Evolutionary conservation across 164 flowering plant species (phyloP), one percentile per base, ranked within the genome.

Genomic region (Warburgia ugandensis): DNA sequence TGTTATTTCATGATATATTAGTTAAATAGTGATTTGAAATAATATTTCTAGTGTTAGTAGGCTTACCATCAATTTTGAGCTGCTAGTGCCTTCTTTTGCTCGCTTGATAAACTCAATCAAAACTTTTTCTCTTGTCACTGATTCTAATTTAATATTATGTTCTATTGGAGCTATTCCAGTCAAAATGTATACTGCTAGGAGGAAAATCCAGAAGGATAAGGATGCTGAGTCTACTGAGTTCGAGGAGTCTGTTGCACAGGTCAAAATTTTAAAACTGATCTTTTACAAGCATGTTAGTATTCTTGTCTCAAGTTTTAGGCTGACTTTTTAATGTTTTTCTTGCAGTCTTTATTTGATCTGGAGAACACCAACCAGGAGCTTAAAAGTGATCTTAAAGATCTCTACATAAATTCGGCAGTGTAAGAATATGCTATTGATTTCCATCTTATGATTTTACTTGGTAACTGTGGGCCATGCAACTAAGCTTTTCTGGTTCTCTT

Each of bases 201-300:
- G 77, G 69, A 80, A 80, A 63, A 80, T 80, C 56, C 74, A 68
- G 48, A 80, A 77, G 40, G 86, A 73, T 32, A 76, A 77, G 68
- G 83, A 71, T 68, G 79, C 55, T 48, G 86, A 78, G n/a, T 81
- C 83, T 1, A 48, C 83, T 37, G 81, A 80, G 33, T 76, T 80
- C 35, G 83, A 77, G 67, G 81, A 73, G 67, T 32, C 73, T 12
- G 96, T 86, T 58, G 89, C 86, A 0, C 95, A 86, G 86, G 85
- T 83, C 17, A 4, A 45, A 55, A 33, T 33, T 31, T 11, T 6
- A 20, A n/a, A n/a, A n/a, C n/a, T n/a, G n/a, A n/a, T n/a, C n/a
- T n/a, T n/a, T n/a, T n/a, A n/a, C n/a, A n/a, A n/a, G n/a, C n/a
- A n/a, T n/a, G n/a, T n/a, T n/a, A n/a, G n/a, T n/a, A n/a, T 10